Evolutionary conservation across 495 filamentous ascomycete genomes (phyloP).

Genomic region (Astrothelium macrocarpum): DNA sequence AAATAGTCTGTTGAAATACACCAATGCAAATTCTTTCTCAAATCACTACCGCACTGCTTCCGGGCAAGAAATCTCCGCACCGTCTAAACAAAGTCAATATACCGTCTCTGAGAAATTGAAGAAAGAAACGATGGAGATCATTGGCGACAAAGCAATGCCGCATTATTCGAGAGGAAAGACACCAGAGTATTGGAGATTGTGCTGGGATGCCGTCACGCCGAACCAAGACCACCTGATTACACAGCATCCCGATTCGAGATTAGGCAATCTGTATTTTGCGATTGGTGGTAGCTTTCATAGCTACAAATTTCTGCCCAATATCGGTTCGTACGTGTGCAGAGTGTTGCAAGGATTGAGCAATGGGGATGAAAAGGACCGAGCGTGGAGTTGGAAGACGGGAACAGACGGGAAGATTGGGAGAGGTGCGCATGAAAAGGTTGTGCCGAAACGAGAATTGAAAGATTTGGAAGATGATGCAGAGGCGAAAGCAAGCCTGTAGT

Average conservation of each 20-base stretch:
- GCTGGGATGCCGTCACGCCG: conserved; percentile 29
- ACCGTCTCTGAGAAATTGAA: conserved; percentile 21
- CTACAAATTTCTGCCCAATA: conserved; percentile 28
- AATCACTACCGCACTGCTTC: conserved; percentile 26
- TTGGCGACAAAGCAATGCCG: conserved; percentile 18
- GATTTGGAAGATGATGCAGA: conserved; percentile 13
- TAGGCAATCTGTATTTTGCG: conserved; percentile 29
- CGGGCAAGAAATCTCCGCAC: conserved; percentile 30
- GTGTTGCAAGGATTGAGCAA: conserved; percentile 18
- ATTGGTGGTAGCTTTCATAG: conserved; percentile 27
- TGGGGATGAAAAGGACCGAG: conserved; percentile 26
- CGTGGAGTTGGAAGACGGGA: conserved; percentile 31
- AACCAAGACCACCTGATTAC: conserved; percentile 20
- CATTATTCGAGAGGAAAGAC: conserved; percentile 14
- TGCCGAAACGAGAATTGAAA: conserved; percentile 15
- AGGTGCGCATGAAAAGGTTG: conserved; percentile 23
- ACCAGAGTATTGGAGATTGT: conserved; percentile 28
- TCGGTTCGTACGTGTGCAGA: conserved; percentile 21
- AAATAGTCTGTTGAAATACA: conserved; percentile 32
- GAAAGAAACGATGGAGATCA: conserved; percentile 16
- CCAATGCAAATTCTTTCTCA: conserved; percentile 30
- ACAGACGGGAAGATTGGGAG: conserved; percentile 8
- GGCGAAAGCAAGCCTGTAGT: not conserved
- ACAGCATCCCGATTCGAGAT: conserved; percentile 25
- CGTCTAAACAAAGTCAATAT: conserved; percentile 17